phyloP scores from a whole-genome alignment of 2,329 filamentous ascomycete species.

The Alternaria rosae region DNA sequence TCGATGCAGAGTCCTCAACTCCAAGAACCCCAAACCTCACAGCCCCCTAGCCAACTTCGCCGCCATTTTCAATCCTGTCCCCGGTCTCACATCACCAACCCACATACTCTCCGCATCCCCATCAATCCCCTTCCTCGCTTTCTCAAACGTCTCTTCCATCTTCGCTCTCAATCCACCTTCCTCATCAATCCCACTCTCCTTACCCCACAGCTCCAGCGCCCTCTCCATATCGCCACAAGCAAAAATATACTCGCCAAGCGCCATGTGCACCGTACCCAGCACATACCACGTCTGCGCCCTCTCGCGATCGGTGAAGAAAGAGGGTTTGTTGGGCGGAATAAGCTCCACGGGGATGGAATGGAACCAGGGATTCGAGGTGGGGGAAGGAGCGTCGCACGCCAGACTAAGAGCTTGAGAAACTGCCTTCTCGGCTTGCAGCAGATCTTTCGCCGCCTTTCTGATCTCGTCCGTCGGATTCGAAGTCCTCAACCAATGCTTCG shows the following conservation, averaged over 20 bases:
- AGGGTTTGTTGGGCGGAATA: slow-evolving; percentile 41
- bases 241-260: slow-evolving; percentile 42
- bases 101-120: slow-evolving; percentile 35
- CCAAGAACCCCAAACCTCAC: not conserved
- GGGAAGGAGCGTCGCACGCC: slow-evolving; percentile 37
- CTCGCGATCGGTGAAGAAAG: slow-evolving; percentile 40
- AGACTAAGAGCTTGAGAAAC: slow-evolving; percentile 36
- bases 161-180: slow-evolving; percentile 16
- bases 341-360: slow-evolving; percentile 38
- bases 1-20: not conserved
- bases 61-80: slow-evolving; percentile 32
- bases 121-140: slow-evolving; percentile 40
- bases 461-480: not conserved
- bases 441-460: slow-evolving; percentile 23
- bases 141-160: slow-evolving; percentile 36
- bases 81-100: slow-evolving; percentile 34
- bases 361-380: slow-evolving; percentile 40
- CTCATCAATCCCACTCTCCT: slow-evolving; percentile 2
- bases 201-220: slow-evolving; percentile 29
- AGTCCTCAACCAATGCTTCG: slow-evolving; percentile 23
- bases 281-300: slow-evolving; percentile 40
- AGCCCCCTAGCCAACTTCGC: slow-evolving; percentile 20
- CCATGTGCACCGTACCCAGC: slow-evolving; percentile 36
- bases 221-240: slow-evolving; percentile 46
- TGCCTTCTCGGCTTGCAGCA: slow-evolving; percentile 32